phyloP scores from a whole-genome alignment of 495 filamentous ascomycete genomes.

The Staphylotrichum longicolle region DNA sequence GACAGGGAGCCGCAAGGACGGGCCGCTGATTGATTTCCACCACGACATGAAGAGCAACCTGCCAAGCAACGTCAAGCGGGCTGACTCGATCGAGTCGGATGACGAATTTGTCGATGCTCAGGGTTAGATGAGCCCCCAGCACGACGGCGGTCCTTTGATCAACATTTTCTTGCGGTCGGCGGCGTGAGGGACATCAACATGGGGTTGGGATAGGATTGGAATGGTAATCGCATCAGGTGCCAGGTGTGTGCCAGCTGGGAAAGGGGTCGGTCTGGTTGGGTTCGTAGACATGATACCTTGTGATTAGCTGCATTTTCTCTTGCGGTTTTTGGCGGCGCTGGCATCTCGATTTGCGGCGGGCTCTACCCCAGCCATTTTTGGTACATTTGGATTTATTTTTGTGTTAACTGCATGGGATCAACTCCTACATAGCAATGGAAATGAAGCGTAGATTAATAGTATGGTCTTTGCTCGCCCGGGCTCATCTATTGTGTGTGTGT shows the following conservation, averaged over 20 bases:
- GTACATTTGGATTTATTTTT: slow-evolving; percentile 1
- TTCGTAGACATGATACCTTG: slow-evolving; percentile 16
- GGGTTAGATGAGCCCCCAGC: slow-evolving; percentile 12
- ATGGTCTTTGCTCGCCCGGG: neutral
- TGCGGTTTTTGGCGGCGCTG: slow-evolving; percentile 12
- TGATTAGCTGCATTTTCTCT: slow-evolving; percentile 16
- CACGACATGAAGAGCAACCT: slow-evolving; percentile 48
- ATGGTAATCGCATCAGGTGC: slow-evolving; percentile 9
- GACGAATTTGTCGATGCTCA: slow-evolving; percentile 39
- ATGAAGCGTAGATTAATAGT: neutral
- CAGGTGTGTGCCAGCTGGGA: slow-evolving; percentile 1
- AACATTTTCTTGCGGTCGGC: neutral
- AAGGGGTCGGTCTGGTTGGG: slow-evolving; percentile 10
- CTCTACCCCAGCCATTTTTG: slow-evolving; percentile 19
- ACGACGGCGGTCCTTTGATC: neutral
- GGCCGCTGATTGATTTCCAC: slow-evolving; percentile 52
- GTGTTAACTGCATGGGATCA: slow-evolving; percentile 13
- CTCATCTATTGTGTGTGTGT: neutral
- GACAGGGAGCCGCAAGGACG: slow-evolving; percentile 39
- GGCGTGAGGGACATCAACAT: neutral
- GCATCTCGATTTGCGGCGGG: slow-evolving; percentile 18
- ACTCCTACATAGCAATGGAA: slow-evolving; percentile 15
- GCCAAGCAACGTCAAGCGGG: slow-evolving; percentile 30
- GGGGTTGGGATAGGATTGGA: neutral
- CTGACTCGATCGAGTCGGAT: slow-evolving; percentile 30